Conservation (phyloP, 1,139 yeast species). For the Pichia norvegensis region DNA sequence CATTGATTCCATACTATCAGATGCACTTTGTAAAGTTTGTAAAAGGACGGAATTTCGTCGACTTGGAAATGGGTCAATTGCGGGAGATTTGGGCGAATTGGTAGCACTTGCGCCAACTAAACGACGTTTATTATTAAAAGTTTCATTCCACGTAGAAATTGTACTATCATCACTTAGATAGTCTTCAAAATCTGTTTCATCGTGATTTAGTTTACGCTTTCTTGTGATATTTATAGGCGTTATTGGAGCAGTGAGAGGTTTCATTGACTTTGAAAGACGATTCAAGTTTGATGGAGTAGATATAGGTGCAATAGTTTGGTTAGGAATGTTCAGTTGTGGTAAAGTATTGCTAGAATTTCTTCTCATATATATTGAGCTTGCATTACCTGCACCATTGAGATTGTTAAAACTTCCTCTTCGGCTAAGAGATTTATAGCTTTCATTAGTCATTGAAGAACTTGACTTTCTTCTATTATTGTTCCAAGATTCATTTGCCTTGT, state of each 20-base stretch:
- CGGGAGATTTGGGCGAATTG: slow-evolving; percentile 18
- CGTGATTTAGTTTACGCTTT: slow-evolving; percentile 8
- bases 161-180: slow-evolving; percentile 12
- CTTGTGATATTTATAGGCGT: slow-evolving; percentile 2
- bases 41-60: slow-evolving; percentile 18
- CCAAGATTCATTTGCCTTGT: slow-evolving; percentile 30
- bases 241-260: slow-evolving; percentile 2
- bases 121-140: slow-evolving; percentile 17
- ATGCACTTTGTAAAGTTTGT: slow-evolving; percentile 15
- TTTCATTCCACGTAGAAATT: slow-evolving; percentile 7
- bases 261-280: neutral
- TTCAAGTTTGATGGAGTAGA: neutral
- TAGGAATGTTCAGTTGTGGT: neutral
- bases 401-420: slow-evolving; percentile 5
- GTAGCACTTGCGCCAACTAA: slow-evolving; percentile 18
- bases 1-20: slow-evolving; percentile 21
- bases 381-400: neutral
- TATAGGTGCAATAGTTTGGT: neutral
- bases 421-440: slow-evolving; percentile 8
- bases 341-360: slow-evolving; percentile 2
- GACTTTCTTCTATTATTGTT: slow-evolving; percentile 20
- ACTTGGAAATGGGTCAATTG: slow-evolving; percentile 15
- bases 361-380: neutral
- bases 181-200: slow-evolving; percentile 13
- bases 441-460: slow-evolving; percentile 13